A percentile compares a stretch with the other conserved stretches of the same genome.
These are phyloP conservation scores for Diplodia sapinea DNA, from an alignment of 2,329 filamentous ascomycete genomes.

Conservation along the genomic window DNA sequence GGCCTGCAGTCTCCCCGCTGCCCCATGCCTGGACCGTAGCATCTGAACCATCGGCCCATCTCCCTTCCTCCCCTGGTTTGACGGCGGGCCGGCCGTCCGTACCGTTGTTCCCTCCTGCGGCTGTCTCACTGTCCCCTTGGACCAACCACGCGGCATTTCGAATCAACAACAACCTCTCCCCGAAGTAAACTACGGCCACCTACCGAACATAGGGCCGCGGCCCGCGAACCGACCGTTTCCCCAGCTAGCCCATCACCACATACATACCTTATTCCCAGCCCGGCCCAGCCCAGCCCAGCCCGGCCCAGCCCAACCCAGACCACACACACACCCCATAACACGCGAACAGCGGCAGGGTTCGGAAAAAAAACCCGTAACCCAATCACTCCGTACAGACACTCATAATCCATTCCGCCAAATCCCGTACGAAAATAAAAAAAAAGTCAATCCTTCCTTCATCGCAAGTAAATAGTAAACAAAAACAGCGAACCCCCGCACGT, in stretches of 20 bases:
- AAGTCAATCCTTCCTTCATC: too few species aligned
- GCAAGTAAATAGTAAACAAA: too few species aligned
- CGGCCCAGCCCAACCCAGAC: neutral
- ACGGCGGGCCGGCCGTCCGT: neutral
- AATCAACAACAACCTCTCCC: neutral
- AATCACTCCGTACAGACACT: neutral
- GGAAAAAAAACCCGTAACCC: neutral
- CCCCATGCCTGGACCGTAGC: constrained; percentile 3
- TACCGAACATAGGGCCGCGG: neutral
- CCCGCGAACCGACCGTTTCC: constrained; percentile 3
- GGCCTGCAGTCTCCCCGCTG: neutral
- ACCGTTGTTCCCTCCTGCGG: neutral
- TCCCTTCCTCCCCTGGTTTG: too few species aligned
- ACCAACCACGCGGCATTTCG: neutral
- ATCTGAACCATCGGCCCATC: neutral
- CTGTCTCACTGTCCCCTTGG: too few species aligned
- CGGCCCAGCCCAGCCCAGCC: neutral
- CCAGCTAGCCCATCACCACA: neutral
- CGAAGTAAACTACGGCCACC: neutral
- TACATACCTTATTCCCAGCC: neutral
- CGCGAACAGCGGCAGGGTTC: neutral
- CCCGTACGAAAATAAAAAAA: too few species aligned
- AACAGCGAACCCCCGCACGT: too few species aligned
- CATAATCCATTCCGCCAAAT: neutral
- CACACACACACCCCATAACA: neutral